A percentile compares a stretch with the other conserved stretches of the same genome.
phyloP scores from a whole-genome alignment of 352 stramenopile species.

The Phytophthora ramorum region DNA sequence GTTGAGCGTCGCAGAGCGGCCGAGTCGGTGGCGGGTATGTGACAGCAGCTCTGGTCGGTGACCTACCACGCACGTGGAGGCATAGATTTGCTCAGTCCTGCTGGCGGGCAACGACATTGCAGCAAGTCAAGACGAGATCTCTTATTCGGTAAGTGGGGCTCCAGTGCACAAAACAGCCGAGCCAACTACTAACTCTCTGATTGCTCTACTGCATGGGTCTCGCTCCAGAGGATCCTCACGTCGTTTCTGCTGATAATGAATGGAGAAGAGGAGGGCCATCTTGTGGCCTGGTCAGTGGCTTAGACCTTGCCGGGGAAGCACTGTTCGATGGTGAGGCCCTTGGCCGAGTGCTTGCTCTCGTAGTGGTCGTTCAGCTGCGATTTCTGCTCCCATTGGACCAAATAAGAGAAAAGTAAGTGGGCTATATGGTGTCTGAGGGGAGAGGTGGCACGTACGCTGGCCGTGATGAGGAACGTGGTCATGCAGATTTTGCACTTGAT shows the following conservation, averaged over 20 bases:
- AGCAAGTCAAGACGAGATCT: neutral
- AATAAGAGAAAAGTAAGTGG: constrained; percentile 2
- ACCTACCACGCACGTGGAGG: constrained; percentile 30
- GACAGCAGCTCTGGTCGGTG: neutral
- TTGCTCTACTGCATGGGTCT: neutral
- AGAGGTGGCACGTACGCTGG: constrained; percentile 58
- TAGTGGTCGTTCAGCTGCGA: constrained; percentile 84
- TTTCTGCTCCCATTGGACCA: constrained; percentile 37
- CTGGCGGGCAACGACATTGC: too few relatives aligned
- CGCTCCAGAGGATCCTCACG: neutral
- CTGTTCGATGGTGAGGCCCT: constrained; percentile 80
- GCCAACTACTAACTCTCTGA: neutral
- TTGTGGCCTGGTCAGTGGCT: neutral
- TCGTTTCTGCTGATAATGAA: constrained; percentile 4
- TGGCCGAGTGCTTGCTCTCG: constrained; percentile 80
- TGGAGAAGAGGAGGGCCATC: neutral
- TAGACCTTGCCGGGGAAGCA: constrained; percentile 61
- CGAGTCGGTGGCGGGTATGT: neutral
- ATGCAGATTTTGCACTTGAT: constrained; percentile 92
- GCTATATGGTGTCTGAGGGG: neutral
- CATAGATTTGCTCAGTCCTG: constrained; percentile 28
- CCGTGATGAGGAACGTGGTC: constrained; percentile 88
- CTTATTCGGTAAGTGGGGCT: neutral
- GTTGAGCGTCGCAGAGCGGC: constrained; percentile 13
- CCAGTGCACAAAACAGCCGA: neutral